Conservation (phyloP, 257 asterid species). For the Capsicum rhomboideum region DNA sequence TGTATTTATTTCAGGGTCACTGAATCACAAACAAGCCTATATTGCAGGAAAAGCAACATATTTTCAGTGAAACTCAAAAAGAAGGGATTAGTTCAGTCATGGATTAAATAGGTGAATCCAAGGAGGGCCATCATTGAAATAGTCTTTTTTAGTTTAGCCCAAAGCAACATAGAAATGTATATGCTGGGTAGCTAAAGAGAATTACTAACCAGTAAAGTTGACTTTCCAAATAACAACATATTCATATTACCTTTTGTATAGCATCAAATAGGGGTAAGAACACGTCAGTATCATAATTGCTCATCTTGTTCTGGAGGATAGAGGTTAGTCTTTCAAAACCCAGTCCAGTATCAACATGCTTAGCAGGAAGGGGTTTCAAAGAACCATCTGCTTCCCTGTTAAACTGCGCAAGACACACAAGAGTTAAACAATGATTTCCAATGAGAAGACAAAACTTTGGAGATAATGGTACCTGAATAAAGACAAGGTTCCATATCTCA, state of each 20-base stretch:
- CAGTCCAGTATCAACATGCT: conserved; percentile 98
- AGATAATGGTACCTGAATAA: conserved; percentile 67
- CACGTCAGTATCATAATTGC: conserved; percentile 94
- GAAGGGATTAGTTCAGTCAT: neutral
- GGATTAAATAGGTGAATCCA: neutral
- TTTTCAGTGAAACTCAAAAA: neutral
- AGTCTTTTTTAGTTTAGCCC: neutral
- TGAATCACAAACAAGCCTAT: neutral
- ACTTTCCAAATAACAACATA: neutral
- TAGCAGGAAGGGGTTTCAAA: conserved; percentile 87
- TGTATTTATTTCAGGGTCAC: neutral
- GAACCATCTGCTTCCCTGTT: conserved; percentile 86
- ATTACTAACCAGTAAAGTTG: neutral
- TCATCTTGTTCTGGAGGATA: conserved; percentile 90
- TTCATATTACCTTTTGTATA: conserved; percentile 55
- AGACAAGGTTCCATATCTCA: conserved; percentile 98
- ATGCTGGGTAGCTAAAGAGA: neutral
- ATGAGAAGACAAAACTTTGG: neutral
- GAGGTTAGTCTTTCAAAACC: conserved; percentile 98
- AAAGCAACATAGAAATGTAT: neutral
- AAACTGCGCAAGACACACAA: conserved; percentile 40
- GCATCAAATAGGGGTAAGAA: conserved; percentile 82
- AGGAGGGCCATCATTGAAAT: neutral
- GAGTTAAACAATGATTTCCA: neutral
- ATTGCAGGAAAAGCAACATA: neutral